These are phyloP conservation scores for Cardamine occulta DNA, from an alignment of 345 rosid genomes.

Conservation along the genomic window DNA sequence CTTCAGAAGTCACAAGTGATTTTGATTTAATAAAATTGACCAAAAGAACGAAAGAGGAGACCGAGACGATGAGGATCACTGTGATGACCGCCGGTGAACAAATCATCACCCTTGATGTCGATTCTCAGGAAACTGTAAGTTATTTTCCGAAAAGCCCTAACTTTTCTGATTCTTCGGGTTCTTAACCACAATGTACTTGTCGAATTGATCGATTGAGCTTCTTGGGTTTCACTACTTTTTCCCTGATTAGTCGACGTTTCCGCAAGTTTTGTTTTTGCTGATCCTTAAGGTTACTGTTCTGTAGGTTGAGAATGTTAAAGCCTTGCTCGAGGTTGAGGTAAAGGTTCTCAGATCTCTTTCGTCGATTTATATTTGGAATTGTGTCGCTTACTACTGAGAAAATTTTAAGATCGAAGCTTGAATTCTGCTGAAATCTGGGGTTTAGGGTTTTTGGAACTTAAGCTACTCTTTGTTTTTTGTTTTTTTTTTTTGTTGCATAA, in stretches of 20 bases:
- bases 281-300: background rate
- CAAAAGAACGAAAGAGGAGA: conserved; percentile 6
- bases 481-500: conserved; percentile 7
- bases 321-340: conserved; percentile 98
- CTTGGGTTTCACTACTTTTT: conserved; percentile 13
- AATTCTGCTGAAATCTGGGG: conserved; percentile 18
- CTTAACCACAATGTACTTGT: conserved; percentile 36
- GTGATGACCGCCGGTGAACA: conserved; percentile 93
- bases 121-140: conserved; percentile 80
- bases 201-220: conserved; percentile 20
- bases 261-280: conserved; percentile 6
- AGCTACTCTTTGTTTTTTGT: background rate
- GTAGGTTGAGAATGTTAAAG: conserved; percentile 95
- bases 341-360: conserved; percentile 42
- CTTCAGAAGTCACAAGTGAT: conserved; percentile 26
- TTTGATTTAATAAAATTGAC: conserved; percentile 2
- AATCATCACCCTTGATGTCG: conserved; percentile 80
- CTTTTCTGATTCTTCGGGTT: conserved; percentile 34
- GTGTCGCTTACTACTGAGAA: background rate
- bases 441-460: conserved; percentile 36
- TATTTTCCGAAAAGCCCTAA: conserved; percentile 31
- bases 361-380: conserved; percentile 10
- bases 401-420: background rate
- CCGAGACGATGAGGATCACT: conserved; percentile 66
- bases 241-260: background rate